Base-by-base conservation (phyloP, 108 stramenopile species). In the Nitzschia palea region DNA sequence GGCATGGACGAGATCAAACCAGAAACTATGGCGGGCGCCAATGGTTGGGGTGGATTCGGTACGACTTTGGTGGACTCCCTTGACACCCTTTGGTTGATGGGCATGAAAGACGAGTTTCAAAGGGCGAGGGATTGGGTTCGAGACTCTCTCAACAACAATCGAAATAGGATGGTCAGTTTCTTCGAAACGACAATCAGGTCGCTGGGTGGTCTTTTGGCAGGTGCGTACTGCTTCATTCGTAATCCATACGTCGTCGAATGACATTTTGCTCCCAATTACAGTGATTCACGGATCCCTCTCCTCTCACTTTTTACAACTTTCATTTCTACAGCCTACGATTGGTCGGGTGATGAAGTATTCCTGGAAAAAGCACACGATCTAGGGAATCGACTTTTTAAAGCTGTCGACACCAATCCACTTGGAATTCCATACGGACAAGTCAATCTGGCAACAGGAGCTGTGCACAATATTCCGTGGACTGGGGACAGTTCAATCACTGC, bases 151-250 rank as follows among this genome's bases (percentile, higher is more conserved):
- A 35, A 60, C 30, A 67, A 88, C 64, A 76, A 81, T 44, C 73
- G 83, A 10, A 14, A 53, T 22, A 37, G 71, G 25, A 47, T 42
- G 23, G 97, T 98, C 2, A 92, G 89, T 30, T 87, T 94, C 40
- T 99, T 99, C 79, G 99, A 99, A 83, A 98, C 96, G 14, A 99
- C 96, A 26, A 99, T 99, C 74, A 89, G 99, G 5, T 90, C 77
- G 51, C 79, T 99, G 18, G 99, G 97, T 1, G 97, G 97, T 28
- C 74, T 99, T 42, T 75, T 99, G 15, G 67, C 90, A n/a, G n/a
- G n/a, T n/a, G n/a, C n/a, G n/a, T 10, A n/a, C n/a, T n/a, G n/a
- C n/a, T n/a, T n/a, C n/a, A n/a, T n/a, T n/a, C n/a, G n/a, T n/a
- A n/a, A n/a, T n/a, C n/a, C n/a, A n/a, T n/a, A n/a, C n/a, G n/a